Evolutionary conservation across 805 yeast genomes (phyloP).

Genomic region (Kodamaea kaohsiungensis): DNA sequence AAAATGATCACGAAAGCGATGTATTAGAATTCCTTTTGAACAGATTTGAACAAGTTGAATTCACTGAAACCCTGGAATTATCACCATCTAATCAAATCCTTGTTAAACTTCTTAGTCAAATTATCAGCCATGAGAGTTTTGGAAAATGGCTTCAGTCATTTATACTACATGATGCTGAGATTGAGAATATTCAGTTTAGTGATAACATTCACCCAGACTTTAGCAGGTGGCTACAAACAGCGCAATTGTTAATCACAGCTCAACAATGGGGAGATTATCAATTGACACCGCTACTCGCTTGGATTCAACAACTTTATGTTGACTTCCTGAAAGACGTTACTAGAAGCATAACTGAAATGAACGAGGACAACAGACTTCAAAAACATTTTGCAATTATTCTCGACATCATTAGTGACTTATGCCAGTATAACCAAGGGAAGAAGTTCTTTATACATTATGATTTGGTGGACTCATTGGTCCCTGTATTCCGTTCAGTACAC

Average conservation of each 20-base stretch:
- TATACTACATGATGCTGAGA: not conserved
- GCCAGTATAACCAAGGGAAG: constrained; percentile 41
- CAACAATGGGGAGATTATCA: constrained; percentile 44
- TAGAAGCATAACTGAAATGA: constrained; percentile 1
- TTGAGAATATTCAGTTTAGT: not conserved
- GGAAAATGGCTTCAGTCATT: constrained; percentile 11
- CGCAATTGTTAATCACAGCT: constrained; percentile 39
- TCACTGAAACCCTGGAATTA: constrained; percentile 2
- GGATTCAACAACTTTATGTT: constrained; percentile 38
- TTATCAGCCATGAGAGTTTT: constrained; percentile 15
- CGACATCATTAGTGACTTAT: constrained; percentile 44
- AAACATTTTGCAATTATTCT: constrained; percentile 24
- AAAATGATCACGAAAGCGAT: not conserved
- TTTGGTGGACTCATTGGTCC: constrained; percentile 34
- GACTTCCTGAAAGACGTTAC: constrained; percentile 13
- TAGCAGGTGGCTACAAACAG: constrained; percentile 19
- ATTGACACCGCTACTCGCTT: constrained; percentile 39
- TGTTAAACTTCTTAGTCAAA: constrained; percentile 4
- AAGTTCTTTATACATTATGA: constrained; percentile 43
- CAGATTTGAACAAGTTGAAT: constrained; percentile 7
- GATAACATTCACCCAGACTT: constrained; percentile 1
- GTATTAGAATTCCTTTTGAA: constrained; percentile 9
- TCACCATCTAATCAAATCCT: not conserved
- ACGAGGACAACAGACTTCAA: constrained; percentile 12
- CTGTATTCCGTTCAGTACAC: constrained; percentile 43